These are phyloP conservation scores for Azolla pinnata DNA, from an alignment of 75 land plant genomes.

Conservation along the genomic window DNA sequence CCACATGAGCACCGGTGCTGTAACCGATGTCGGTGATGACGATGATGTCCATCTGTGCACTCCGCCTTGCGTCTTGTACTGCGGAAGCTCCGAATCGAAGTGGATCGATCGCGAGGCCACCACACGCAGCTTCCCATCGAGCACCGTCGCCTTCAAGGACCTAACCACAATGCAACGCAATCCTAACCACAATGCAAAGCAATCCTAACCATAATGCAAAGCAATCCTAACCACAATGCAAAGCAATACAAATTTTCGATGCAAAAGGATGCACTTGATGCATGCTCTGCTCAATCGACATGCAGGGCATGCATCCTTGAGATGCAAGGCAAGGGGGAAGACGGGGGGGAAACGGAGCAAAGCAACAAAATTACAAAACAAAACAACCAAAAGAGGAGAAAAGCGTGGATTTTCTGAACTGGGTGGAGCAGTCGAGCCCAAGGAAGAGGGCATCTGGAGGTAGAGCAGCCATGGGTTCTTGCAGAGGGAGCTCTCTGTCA, in stretches of 20 bases:
- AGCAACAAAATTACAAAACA: not conserved
- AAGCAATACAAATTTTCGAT: not conserved
- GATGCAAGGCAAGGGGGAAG: not conserved
- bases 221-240: not conserved
- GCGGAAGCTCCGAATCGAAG: constrained; percentile 82
- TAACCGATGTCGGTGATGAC: constrained; percentile 61
- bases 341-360: not conserved
- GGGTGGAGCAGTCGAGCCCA: constrained; percentile 88
- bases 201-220: not conserved
- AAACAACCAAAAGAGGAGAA: not conserved
- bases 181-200: not conserved
- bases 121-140: constrained; percentile 55
- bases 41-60: constrained; percentile 75
- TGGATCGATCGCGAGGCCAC: constrained; percentile 46
- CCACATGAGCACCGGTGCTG: constrained; percentile 94
- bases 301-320: constrained; percentile 1
- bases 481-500: too few relatives aligned
- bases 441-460: constrained; percentile 61
- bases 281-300: not conserved
- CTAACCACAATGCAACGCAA: constrained; percentile 19
- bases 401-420: too few relatives aligned
- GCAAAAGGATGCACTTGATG: not conserved
- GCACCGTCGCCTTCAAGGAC: constrained; percentile 83
- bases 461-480: too few relatives aligned
- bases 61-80: constrained; percentile 84